A percentile compares a stretch with the other conserved stretches of the same genome.
These are phyloP conservation scores for Mycena alexandri DNA, from an alignment of 768 basidiomycete genomes.

Conservation along the genomic window DNA sequence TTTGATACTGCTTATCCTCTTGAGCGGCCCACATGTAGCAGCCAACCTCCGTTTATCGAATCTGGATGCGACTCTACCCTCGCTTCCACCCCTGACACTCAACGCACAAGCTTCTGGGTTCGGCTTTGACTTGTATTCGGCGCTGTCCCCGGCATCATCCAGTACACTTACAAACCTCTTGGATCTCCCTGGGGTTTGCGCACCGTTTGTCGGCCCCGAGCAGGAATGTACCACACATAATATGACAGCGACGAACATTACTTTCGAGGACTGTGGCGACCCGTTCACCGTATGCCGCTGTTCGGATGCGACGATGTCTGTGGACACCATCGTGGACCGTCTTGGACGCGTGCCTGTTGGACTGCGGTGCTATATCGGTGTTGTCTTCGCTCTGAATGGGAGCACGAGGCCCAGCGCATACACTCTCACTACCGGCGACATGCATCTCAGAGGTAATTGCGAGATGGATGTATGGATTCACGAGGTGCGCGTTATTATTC, in stretches of 20 bases:
- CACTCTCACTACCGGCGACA: conserved; percentile 46
- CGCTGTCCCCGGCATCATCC: conserved; percentile 22
- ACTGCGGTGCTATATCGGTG: conserved; percentile 43
- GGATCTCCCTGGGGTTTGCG: conserved; percentile 37
- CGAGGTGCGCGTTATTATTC: conserved; percentile 40
- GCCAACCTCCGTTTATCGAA: conserved; percentile 5
- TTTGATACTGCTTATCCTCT: conserved; percentile 13
- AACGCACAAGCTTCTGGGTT: not conserved
- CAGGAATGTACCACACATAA: conserved; percentile 38
- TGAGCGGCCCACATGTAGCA: not conserved
- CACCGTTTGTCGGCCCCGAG: conserved; percentile 18
- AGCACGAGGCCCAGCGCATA: conserved; percentile 40
- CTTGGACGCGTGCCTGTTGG: conserved; percentile 48
- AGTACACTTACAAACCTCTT: conserved; percentile 6
- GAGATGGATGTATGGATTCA: conserved; percentile 47
- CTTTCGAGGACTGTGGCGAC: conserved; percentile 45
- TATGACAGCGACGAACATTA: conserved; percentile 43
- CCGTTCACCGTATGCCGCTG: conserved; percentile 46
- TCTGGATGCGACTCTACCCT: not conserved
- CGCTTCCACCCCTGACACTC: not conserved
- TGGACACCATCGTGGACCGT: conserved; percentile 42
- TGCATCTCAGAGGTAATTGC: conserved; percentile 46
- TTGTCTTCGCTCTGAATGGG: conserved; percentile 34
- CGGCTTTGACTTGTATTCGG: conserved; percentile 4
- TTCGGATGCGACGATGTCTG: conserved; percentile 41